Base-by-base conservation (phyloP, 2,329 filamentous ascomycete species). In the Phaeomoniella chlamydospora region DNA sequence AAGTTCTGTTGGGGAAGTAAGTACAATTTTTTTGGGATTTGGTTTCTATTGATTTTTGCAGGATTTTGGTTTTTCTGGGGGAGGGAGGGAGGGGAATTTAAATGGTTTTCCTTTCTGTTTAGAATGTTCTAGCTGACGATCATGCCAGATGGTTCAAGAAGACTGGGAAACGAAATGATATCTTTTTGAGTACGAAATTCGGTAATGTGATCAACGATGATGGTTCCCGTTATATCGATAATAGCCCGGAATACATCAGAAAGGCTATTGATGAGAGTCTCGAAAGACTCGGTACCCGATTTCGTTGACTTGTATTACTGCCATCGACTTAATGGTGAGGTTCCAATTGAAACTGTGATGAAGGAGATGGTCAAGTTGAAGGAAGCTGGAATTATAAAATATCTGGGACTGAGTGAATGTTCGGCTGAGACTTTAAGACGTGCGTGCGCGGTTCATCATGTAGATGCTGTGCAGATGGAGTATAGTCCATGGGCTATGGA, bases 321-420 rank as follows among this genome's bases (percentile, higher is more conserved):
- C 15, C 61, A 65, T 40, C 57, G 61, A 2, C 53, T 64, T 6
- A 60, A 66, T 42, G 44, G 43, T 2, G 53, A 57, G 34, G 58
- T 56, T 0, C 62, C 61, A 0, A 58, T 65, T 39, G 62, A 65
- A 41, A 55, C 60, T 49, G 64, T 59, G 0, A 49, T 64, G 0
- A 42, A 56, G 35, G 58, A 56, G 2, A 61, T 66, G 56, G 55
- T 51, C 4, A 56, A 64, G 40, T 43, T 65, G 38, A 64, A 63
- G 46, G 48, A 45, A 3, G 62, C 68, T 43, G 70, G 71, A 38
- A 74, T 74, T 48, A 68, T 76, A 49, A 66, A 64, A 38, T 56
- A 72, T 48, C 52, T 77, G 4, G 73, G 73, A 10, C 48, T 77
- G 4, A 69, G 59, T 2, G 70, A 74, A 43, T 55, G 64, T 39